phyloP scores from a whole-genome alignment of 2,329 filamentous ascomycete genomes.

The Monosporascus sp. region DNA sequence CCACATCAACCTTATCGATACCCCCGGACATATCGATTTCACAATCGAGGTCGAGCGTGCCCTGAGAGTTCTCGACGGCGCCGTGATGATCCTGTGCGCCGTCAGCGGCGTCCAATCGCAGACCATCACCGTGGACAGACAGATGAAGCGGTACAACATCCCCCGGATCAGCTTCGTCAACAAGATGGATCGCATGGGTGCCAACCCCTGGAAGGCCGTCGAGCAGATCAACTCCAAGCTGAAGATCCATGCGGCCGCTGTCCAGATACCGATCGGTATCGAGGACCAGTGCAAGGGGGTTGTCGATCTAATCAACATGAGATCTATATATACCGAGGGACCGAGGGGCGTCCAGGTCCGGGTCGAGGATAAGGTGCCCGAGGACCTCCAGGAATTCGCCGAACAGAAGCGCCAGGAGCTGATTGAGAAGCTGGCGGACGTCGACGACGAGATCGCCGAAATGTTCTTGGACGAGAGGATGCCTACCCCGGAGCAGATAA shows the following conservation, averaged over 20 bases:
- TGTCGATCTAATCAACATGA: slow-evolving; percentile 88
- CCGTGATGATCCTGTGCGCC: slow-evolving; percentile 97
- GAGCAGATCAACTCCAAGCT: slow-evolving; percentile 98
- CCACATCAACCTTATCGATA: slow-evolving; percentile 98
- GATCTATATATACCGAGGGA: slow-evolving; percentile 88
- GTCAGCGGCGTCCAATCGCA: slow-evolving; percentile 96
- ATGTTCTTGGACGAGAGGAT: slow-evolving; percentile 83
- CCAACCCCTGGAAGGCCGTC: slow-evolving; percentile 95
- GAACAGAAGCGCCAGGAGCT: slow-evolving; percentile 78
- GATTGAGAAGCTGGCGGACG: slow-evolving; percentile 93
- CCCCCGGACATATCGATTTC: slow-evolving; percentile 97
- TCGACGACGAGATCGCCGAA: slow-evolving; percentile 96
- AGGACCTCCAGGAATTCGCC: slow-evolving; percentile 68
- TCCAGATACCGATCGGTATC: slow-evolving; percentile 89
- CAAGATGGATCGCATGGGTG: slow-evolving; percentile 99
- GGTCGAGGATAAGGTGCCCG: slow-evolving; percentile 74
- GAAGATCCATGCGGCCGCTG: slow-evolving; percentile 83
- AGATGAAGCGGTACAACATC: slow-evolving; percentile 98
- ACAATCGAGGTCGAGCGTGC: slow-evolving; percentile 98
- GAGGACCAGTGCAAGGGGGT: slow-evolving; percentile 92
- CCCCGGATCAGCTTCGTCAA: slow-evolving; percentile 95
- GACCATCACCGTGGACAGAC: slow-evolving; percentile 95
- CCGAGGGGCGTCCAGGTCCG: slow-evolving; percentile 71
- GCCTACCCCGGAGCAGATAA: slow-evolving; percentile 78
- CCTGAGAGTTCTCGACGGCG: slow-evolving; percentile 88